phyloP scores from a whole-genome alignment of 108 stramenopile genomes.

The Cyclotella baltica region DNA sequence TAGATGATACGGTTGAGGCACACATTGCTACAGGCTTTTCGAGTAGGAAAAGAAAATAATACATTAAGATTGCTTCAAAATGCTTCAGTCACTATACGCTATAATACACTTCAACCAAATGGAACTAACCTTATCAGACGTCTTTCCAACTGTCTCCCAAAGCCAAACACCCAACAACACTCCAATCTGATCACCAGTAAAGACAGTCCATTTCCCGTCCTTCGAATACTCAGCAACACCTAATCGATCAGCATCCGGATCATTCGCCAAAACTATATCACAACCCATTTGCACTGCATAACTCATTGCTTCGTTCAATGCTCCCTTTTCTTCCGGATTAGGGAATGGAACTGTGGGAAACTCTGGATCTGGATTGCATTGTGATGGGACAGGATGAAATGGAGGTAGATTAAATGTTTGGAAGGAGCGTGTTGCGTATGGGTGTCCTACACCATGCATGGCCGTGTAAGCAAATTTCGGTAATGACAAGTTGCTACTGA shows the following conservation, averaged over 20 bases:
- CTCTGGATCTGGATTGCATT: conserved; percentile 87
- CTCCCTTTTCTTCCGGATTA: conserved; percentile 98
- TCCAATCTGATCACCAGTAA: conserved; percentile 97
- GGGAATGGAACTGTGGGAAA: conserved; percentile 97
- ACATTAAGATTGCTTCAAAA: neutral
- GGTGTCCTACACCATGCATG: conserved; percentile 96
- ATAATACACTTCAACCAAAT: neutral
- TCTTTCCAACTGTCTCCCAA: conserved; percentile 79
- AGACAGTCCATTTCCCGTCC: conserved; percentile 83
- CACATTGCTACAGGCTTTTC: conserved; percentile 86
- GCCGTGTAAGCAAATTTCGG: conserved; percentile 92
- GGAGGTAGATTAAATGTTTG: conserved; percentile 79
- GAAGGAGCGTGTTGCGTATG: conserved; percentile 75
- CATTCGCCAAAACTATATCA: conserved; percentile 94
- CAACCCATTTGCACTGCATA: conserved; percentile 73
- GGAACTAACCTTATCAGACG: conserved; percentile 61
- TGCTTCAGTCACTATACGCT: neutral
- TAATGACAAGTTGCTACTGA: neutral
- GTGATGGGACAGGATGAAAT: conserved; percentile 77
- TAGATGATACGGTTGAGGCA: conserved; percentile 94
- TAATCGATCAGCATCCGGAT: conserved; percentile 98
- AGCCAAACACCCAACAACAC: conserved; percentile 91
- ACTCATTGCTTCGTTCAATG: conserved; percentile 86
- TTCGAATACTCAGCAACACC: conserved; percentile 91
- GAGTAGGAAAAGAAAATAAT: neutral